phyloP scores from a whole-genome alignment of 1,284 basidiomycete genomes.

The Ceratobasidium sp. region DNA sequence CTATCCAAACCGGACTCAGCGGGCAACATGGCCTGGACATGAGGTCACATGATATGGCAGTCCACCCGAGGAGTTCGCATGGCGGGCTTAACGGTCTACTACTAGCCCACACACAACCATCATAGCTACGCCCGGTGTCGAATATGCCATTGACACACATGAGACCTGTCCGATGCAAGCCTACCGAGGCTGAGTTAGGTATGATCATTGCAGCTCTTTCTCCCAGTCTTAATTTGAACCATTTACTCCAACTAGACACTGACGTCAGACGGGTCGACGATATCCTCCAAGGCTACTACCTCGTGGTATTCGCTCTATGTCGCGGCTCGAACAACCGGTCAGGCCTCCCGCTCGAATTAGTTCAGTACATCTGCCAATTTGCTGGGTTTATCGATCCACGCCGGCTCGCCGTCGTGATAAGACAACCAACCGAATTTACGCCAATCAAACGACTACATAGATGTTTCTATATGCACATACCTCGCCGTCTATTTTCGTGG shows the following conservation, averaged over 20 bases:
- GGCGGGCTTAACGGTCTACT: background rate
- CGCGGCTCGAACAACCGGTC: background rate
- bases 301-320: background rate
- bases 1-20: too few species aligned
- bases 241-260: background rate
- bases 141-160: background rate
- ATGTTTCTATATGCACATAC: background rate
- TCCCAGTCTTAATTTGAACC: background rate
- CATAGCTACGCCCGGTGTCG: too few species aligned
- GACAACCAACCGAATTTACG: background rate
- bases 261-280: background rate
- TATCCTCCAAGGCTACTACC: constrained; percentile 2
- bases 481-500: background rate
- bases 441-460: background rate
- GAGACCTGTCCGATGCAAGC: background rate
- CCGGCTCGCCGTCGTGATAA: background rate
- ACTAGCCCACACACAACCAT: too few species aligned
- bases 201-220: background rate
- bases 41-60: background rate
- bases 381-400: background rate
- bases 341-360: constrained; percentile 8
- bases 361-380: background rate
- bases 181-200: background rate
- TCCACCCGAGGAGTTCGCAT: background rate
- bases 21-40: too few species aligned